These are phyloP conservation scores for Tylopilus orsonianus DNA, from an alignment of 1,284 basidiomycete species.

Conservation along the genomic window DNA sequence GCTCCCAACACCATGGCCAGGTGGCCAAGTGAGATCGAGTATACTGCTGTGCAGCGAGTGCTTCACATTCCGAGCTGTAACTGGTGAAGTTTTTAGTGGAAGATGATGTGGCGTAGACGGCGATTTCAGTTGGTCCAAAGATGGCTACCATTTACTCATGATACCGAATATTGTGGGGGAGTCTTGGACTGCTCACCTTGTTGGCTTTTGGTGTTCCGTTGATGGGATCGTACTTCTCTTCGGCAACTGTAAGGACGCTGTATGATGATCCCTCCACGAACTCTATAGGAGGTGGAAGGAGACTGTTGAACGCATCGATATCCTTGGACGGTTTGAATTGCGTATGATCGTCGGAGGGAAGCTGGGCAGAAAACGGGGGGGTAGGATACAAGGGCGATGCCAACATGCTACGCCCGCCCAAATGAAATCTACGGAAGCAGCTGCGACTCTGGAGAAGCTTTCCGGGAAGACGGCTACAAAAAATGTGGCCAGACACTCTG, in stretches of 20 bases:
- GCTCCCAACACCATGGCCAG: constrained; percentile 44
- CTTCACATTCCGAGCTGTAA: constrained; percentile 19
- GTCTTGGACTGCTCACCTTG: constrained; percentile 30
- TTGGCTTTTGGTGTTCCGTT: constrained; percentile 52
- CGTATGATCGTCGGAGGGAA: constrained; percentile 46
- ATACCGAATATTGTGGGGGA: background rate
- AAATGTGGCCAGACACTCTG: constrained; percentile 14
- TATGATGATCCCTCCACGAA: constrained; percentile 80
- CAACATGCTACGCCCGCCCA: constrained; percentile 45
- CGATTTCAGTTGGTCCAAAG: constrained; percentile 26
- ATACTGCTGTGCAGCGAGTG: constrained; percentile 47
- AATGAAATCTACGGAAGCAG: constrained; percentile 5
- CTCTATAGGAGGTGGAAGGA: constrained; percentile 72
- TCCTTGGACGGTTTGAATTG: constrained; percentile 67
- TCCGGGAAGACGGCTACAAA: constrained; percentile 7
- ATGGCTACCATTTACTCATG: constrained; percentile 9
- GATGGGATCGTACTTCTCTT: constrained; percentile 76
- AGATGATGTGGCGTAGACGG: constrained; percentile 16
- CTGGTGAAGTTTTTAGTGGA: constrained; percentile 26
- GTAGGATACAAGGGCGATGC: constrained; percentile 58
- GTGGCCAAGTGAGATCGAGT: constrained; percentile 59
- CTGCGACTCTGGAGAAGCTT: constrained; percentile 2
- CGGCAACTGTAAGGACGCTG: constrained; percentile 62
- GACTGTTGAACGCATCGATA: constrained; percentile 68
- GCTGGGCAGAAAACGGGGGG: constrained; percentile 48